Conservation (phyloP, 2,329 filamentous ascomycete genomes). For the Penicillium glabrum region DNA sequence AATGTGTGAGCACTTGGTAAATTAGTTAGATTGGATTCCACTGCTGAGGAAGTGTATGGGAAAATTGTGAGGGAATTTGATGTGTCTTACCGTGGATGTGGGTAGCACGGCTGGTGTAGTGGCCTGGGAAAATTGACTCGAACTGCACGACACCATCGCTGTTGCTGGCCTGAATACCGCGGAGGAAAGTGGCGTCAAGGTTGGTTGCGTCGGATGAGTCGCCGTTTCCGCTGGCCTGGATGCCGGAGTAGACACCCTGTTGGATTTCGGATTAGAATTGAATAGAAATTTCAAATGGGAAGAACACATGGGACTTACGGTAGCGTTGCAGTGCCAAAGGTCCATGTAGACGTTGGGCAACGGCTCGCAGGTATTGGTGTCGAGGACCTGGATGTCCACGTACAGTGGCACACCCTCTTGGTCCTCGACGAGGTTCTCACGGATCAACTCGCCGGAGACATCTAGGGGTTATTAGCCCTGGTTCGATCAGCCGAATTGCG, state of each 20-base stretch:
- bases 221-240: conserved; percentile 39
- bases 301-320: conserved; percentile 17
- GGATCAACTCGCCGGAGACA: conserved; percentile 40
- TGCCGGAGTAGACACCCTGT: conserved; percentile 41
- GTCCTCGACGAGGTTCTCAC: conserved; percentile 37
- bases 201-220: conserved; percentile 38
- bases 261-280: not conserved
- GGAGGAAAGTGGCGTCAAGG: conserved; percentile 46
- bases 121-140: conserved; percentile 46
- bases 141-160: conserved; percentile 45
- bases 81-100: conserved; percentile 33
- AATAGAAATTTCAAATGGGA: not conserved
- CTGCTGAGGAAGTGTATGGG: not conserved
- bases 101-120: conserved; percentile 43
- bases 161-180: conserved; percentile 47
- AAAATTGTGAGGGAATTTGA: not conserved
- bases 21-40: not conserved
- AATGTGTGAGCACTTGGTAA: conserved; percentile 31
- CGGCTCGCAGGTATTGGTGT: conserved; percentile 44
- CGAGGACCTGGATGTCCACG: conserved; percentile 43
- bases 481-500: not conserved
- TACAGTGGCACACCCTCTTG: conserved; percentile 41
- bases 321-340: conserved; percentile 45
- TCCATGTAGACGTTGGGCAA: conserved; percentile 37
- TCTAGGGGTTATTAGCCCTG: conserved; percentile 14